Percentiles rank a stretch among this genome's conserved stretches.
These are phyloP conservation scores for Ceratocystis variospora DNA, from an alignment of 2,329 filamentous ascomycete genomes.

Conservation along the genomic window DNA sequence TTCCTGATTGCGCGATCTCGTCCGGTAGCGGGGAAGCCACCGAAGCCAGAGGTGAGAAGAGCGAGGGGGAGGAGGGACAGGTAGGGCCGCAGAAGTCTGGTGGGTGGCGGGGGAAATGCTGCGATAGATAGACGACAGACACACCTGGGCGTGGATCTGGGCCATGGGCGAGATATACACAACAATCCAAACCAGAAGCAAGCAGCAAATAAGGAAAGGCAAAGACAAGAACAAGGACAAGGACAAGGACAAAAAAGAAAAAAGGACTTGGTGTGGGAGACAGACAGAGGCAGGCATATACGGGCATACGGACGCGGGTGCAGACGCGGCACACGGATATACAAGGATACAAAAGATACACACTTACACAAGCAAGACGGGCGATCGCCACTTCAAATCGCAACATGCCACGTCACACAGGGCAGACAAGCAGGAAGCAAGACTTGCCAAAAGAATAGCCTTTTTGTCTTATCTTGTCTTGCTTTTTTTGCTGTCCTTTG, in stretches of 20 bases:
- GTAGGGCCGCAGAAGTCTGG: background rate
- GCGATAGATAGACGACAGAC: background rate
- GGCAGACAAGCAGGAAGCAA: background rate
- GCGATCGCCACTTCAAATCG: constrained; percentile 16
- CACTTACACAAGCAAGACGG: constrained; percentile 7
- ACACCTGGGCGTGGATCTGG: background rate
- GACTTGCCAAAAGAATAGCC: background rate
- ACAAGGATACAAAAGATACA: background rate
- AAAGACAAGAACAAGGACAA: background rate
- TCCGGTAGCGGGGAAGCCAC: background rate
- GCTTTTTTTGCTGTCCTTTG: background rate
- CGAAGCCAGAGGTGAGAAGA: background rate
- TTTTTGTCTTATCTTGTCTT: background rate
- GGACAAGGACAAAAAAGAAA: too few relatives aligned
- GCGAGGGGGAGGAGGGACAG: background rate
- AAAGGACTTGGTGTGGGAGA: background rate
- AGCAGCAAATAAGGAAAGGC: too few relatives aligned
- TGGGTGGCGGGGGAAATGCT: background rate
- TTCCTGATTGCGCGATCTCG: background rate
- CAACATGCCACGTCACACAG: background rate
- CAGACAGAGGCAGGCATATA: background rate
- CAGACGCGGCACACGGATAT: background rate
- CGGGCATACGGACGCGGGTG: background rate
- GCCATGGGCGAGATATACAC: background rate
- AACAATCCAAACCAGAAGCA: too few relatives aligned